Conservation (phyloP, 108 stramenopile genomes). For the Discostella pseudostelligera region DNA sequence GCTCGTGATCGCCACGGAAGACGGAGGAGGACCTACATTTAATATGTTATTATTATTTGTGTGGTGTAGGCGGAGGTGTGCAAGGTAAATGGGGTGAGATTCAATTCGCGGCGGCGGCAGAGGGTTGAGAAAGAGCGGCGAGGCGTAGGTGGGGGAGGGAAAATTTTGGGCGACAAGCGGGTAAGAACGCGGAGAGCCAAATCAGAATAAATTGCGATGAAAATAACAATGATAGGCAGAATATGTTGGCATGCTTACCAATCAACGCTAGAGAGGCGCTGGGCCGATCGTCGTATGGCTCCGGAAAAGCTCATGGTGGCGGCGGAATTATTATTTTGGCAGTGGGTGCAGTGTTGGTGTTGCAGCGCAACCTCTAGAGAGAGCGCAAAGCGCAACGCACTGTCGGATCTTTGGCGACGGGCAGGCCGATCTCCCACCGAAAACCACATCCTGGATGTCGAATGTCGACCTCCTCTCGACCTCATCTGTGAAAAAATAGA, state of each 20-base stretch:
- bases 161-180: conserved; percentile 3
- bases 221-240: neutral
- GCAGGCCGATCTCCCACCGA: too few relatives aligned
- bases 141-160: neutral
- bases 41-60: too few relatives aligned
- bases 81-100: neutral
- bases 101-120: too few relatives aligned
- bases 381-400: neutral
- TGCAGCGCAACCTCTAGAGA: neutral
- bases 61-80: neutral
- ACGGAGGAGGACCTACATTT: conserved; percentile 78
- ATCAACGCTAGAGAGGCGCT: conserved; percentile 45
- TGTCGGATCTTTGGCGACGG: neutral
- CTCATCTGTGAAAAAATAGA: too few relatives aligned
- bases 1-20: conserved; percentile 76
- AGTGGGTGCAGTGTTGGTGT: too few relatives aligned
- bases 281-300: conserved; percentile 43
- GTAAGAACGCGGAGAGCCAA: neutral
- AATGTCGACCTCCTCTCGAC: too few relatives aligned
- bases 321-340: neutral
- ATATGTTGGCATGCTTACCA: conserved; percentile 22
- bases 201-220: neutral
- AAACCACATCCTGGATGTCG: too few relatives aligned
- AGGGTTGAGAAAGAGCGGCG: neutral
- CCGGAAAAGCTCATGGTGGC: conserved; percentile 37